These are phyloP conservation scores for Barnettozyma sp. DNA, from an alignment of 805 yeast genomes.

Conservation along the genomic window DNA sequence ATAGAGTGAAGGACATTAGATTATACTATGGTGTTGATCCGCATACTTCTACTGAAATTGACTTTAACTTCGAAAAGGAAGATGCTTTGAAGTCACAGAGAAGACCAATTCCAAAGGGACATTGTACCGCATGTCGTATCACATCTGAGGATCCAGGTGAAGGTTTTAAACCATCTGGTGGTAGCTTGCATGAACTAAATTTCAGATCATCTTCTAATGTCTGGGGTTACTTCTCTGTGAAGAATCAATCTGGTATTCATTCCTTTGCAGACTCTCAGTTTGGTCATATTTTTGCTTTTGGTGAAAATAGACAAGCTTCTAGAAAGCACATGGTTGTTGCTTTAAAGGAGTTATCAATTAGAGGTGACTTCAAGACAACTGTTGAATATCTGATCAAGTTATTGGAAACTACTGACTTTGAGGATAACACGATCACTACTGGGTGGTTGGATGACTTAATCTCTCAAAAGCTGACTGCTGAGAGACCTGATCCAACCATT, in stretches of 20 bases:
- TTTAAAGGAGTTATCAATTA: slow-evolving; percentile 86
- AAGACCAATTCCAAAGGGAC: slow-evolving; percentile 94
- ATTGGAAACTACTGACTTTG: slow-evolving; percentile 94
- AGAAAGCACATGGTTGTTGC: slow-evolving; percentile 99
- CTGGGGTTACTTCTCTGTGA: slow-evolving; percentile 99
- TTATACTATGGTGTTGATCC: slow-evolving; percentile 94
- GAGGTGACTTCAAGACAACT: slow-evolving; percentile 98
- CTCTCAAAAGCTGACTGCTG: slow-evolving; percentile 88
- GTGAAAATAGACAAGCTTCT: slow-evolving; percentile 96
- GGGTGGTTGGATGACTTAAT: slow-evolving; percentile 99
- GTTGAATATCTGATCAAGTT: slow-evolving; percentile 94
- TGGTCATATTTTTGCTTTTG: slow-evolving; percentile 98
- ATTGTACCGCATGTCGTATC: slow-evolving; percentile 98
- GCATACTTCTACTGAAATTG: slow-evolving; percentile 82
- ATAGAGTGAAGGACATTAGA: slow-evolving; percentile 89
- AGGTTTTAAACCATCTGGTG: slow-evolving; percentile 98
- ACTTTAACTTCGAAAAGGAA: slow-evolving; percentile 77
- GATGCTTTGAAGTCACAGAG: slow-evolving; percentile 74
- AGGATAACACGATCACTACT: slow-evolving; percentile 92
- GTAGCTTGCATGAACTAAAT: slow-evolving; percentile 91
- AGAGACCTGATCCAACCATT: slow-evolving; percentile 85
- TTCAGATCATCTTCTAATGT: slow-evolving; percentile 96
- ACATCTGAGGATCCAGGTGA: slow-evolving; percentile 99
- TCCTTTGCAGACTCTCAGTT: slow-evolving; percentile 98
- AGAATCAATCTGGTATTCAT: slow-evolving; percentile 94